phyloP scores from a whole-genome alignment of 768 basidiomycete genomes.

The Chalciporus sphaerocephalus region DNA sequence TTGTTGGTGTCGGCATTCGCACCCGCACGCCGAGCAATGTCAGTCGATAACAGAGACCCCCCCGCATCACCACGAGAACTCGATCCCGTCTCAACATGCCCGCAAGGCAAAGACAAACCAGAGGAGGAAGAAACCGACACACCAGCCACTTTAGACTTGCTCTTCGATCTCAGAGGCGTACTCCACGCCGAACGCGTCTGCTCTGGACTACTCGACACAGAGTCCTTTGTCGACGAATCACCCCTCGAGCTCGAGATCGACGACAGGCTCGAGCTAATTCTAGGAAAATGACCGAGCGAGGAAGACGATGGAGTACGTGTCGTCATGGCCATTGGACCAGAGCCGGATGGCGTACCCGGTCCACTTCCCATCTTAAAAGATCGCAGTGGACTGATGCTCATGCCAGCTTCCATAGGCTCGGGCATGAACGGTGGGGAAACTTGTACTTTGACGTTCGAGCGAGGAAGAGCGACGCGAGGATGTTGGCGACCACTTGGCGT shows the following conservation, averaged over 20 bases:
- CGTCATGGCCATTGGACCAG: conserved; percentile 6
- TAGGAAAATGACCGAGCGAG: conserved; percentile 32
- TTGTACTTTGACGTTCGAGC: conserved; percentile 51
- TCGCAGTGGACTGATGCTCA: conserved; percentile 28
- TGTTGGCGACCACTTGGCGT: conserved; percentile 23
- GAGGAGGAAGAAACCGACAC: conserved; percentile 6
- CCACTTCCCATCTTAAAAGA: conserved; percentile 4
- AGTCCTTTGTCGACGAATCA: conserved; percentile 11
- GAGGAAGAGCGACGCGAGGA: conserved; percentile 23
- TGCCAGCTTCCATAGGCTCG: conserved; percentile 56
- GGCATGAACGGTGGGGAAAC: conserved; percentile 46
- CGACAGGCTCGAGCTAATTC: conserved; percentile 30
- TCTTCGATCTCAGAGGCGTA: conserved; percentile 33
- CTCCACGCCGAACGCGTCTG: conserved; percentile 36
- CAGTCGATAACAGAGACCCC: conserved; percentile 12
- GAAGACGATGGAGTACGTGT: conserved; percentile 15
- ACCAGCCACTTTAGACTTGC: not conserved
- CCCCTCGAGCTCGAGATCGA: conserved; percentile 22
- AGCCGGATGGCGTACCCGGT: not conserved
- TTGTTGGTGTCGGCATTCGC: too few relatives aligned
- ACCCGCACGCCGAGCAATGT: conserved; percentile 4
- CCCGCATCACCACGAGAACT: conserved; percentile 5
- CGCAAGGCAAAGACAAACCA: conserved; percentile 20
- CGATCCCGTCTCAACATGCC: conserved; percentile 6
- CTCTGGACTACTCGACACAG: conserved; percentile 11